A percentile compares a stretch with the other conserved stretches of the same genome.
phyloP scores from a whole-genome alignment of 1,284 basidiomycete species.

The Tilletiopsis washingtonensis region DNA sequence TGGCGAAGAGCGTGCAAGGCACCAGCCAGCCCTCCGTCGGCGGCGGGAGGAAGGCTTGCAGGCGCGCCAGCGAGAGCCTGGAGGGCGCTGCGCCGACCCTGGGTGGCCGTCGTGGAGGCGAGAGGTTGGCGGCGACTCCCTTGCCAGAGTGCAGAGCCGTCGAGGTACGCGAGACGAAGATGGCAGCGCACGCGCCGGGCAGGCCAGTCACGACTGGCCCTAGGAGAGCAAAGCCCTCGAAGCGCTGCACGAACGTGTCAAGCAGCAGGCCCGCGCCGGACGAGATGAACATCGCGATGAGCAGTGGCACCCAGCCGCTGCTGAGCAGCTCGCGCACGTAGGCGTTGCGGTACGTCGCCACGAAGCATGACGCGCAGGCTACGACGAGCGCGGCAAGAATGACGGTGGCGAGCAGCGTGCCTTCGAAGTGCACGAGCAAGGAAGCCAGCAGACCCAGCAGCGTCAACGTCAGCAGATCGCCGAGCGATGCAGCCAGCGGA shows the following conservation, averaged over 20 bases:
- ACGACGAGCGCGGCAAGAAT: slow-evolving; percentile 61
- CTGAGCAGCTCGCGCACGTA: slow-evolving; percentile 64
- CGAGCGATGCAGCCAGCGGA: slow-evolving; percentile 81
- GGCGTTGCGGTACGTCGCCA: slow-evolving; percentile 57
- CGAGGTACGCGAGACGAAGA: slow-evolving; percentile 82
- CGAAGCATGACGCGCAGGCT: slow-evolving; percentile 56
- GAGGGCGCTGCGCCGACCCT: not conserved
- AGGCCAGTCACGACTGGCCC: slow-evolving; percentile 76
- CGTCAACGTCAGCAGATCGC: slow-evolving; percentile 75
- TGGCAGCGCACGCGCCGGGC: slow-evolving; percentile 69
- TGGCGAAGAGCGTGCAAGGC: slow-evolving; percentile 27
- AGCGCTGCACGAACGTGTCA: slow-evolving; percentile 76
- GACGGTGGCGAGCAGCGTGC: slow-evolving; percentile 48
- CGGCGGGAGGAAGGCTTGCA: not conserved
- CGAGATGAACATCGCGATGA: slow-evolving; percentile 86
- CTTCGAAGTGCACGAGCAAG: slow-evolving; percentile 44
- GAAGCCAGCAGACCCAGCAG: slow-evolving; percentile 46
- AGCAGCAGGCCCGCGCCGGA: slow-evolving; percentile 84
- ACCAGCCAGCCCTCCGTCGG: slow-evolving; percentile 36
- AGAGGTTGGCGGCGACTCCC: not conserved
- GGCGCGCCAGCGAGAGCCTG: not conserved
- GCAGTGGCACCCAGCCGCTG: slow-evolving; percentile 80
- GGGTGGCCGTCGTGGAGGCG: not conserved
- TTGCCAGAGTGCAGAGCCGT: slow-evolving; percentile 63
- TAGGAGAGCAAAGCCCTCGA: slow-evolving; percentile 78